These are phyloP conservation scores for Aspergillus oerlinghausenensis DNA, from an alignment of 2,329 filamentous ascomycete species.

Conservation along the genomic window DNA sequence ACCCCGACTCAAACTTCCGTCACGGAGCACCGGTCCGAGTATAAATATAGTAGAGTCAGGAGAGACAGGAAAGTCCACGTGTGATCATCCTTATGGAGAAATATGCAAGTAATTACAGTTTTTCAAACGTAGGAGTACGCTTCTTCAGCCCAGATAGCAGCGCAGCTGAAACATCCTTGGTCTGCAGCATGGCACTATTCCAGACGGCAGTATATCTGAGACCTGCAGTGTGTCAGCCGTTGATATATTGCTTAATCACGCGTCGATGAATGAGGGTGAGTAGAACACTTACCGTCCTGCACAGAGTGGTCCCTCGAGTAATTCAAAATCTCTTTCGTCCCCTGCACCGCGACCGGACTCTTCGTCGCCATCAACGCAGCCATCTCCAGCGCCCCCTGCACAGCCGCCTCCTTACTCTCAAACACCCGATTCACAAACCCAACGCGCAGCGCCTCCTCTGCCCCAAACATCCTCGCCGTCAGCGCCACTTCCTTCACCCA, in stretches of 20 bases:
- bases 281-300: slow-evolving; percentile 59
- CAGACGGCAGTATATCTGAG: slow-evolving; percentile 80
- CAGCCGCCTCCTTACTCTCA: slow-evolving; percentile 54
- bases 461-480: slow-evolving; percentile 40
- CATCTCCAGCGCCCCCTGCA: slow-evolving; percentile 59
- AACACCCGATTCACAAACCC: slow-evolving; percentile 42
- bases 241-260: not conserved
- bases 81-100: not conserved
- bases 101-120: slow-evolving; percentile 54
- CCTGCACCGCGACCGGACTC: slow-evolving; percentile 81
- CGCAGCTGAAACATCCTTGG: slow-evolving; percentile 68
- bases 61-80: not conserved
- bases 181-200: slow-evolving; percentile 82
- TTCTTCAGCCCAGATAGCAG: slow-evolving; percentile 73
- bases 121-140: slow-evolving; percentile 76
- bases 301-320: slow-evolving; percentile 74
- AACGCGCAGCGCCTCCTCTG: slow-evolving; percentile 41
- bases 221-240: slow-evolving; percentile 39
- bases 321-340: slow-evolving; percentile 83
- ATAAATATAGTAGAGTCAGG: not conserved
- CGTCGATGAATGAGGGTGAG: not conserved
- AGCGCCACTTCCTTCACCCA: slow-evolving; percentile 49
- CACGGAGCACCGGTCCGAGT: not conserved
- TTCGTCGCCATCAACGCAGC: slow-evolving; percentile 67
- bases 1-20: too few relatives aligned